These are phyloP conservation scores for Globisporangium parvum DNA, from an alignment of 352 stramenopile species.

Conservation along the genomic window DNA sequence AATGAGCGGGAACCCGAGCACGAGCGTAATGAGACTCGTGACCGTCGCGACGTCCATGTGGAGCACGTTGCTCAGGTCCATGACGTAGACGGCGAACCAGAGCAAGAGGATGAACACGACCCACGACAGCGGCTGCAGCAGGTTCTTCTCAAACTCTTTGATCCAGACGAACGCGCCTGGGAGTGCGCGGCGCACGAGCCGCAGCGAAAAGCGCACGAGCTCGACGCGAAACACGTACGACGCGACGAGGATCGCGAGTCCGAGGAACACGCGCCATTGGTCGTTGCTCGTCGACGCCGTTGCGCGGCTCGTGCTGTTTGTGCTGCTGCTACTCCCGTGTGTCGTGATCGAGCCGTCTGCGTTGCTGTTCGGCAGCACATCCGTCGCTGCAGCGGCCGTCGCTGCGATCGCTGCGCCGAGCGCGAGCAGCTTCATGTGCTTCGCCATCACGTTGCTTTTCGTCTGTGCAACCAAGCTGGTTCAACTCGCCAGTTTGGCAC, in stretches of 20 bases:
- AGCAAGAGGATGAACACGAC: constrained; percentile 74
- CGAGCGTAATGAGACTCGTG: constrained; percentile 44
- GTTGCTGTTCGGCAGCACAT: not conserved
- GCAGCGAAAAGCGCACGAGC: constrained; percentile 69
- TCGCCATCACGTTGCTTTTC: not conserved
- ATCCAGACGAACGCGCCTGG: constrained; percentile 63
- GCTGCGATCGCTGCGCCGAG: not conserved
- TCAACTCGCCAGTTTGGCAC: no score
- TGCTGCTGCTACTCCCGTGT: not conserved
- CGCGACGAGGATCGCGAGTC: constrained; percentile 54
- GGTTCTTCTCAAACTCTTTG: constrained; percentile 80
- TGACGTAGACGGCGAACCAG: constrained; percentile 65
- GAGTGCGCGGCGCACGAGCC: constrained; percentile 50
- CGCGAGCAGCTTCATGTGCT: not conserved
- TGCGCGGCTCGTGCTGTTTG: constrained; percentile 2
- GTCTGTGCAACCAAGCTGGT: no score
- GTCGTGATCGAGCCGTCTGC: no score
- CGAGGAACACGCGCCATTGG: constrained; percentile 74
- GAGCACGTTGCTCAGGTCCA: constrained; percentile 44
- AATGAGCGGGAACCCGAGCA: constrained; percentile 69
- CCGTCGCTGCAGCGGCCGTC: not conserved
- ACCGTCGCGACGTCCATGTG: constrained; percentile 36
- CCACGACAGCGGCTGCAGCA: constrained; percentile 70
- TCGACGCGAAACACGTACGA: constrained; percentile 74
- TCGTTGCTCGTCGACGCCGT: constrained; percentile 27